Percentiles rank a stretch among this genome's conserved stretches.
Evolutionary conservation across 371 early-diverging fungal species (phyloP).

Genomic region (Choanephora cucurbitarum): DNA sequence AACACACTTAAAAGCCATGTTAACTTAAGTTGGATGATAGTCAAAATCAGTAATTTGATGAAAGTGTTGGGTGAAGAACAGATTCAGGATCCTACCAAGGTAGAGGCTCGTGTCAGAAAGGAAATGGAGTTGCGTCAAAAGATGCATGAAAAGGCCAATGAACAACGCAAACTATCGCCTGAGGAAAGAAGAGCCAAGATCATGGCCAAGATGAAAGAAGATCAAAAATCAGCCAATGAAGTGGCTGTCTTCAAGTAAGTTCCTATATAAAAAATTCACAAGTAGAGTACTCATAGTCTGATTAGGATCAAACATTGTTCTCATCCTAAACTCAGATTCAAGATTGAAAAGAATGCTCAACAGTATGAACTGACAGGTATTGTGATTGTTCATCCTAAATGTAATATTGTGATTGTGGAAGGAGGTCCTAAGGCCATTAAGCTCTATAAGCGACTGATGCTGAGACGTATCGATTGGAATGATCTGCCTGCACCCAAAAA

Average conservation of each 20-base stretch:
- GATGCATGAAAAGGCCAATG: slow-evolving; percentile 81
- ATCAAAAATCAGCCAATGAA: slow-evolving; percentile 60
- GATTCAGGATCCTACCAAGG: slow-evolving; percentile 90
- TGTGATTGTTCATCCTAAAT: slow-evolving; percentile 71
- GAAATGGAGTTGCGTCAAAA: slow-evolving; percentile 84
- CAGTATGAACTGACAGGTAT: slow-evolving; percentile 85
- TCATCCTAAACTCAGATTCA: slow-evolving; percentile 80
- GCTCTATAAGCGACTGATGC: slow-evolving; percentile 93
- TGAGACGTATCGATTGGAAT: slow-evolving; percentile 94
- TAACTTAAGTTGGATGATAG: slow-evolving; percentile 34
- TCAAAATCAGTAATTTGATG: slow-evolving; percentile 93
- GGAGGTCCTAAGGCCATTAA: slow-evolving; percentile 90
- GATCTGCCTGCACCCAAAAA: slow-evolving; percentile 54
- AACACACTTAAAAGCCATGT: too few relatives aligned
- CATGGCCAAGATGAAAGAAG: slow-evolving; percentile 70
- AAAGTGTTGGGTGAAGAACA: slow-evolving; percentile 89
- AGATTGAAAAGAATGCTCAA: slow-evolving; percentile 88
- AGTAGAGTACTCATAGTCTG: too few relatives aligned
- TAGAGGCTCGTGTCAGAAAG: slow-evolving; percentile 86
- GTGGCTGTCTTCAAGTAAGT: slow-evolving; percentile 85
- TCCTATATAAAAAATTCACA: background rate
- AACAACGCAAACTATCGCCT: slow-evolving; percentile 81
- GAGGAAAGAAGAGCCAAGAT: slow-evolving; percentile 86
- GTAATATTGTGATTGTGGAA: slow-evolving; percentile 89
- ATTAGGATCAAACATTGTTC: slow-evolving; percentile 76